Base-by-base conservation (phyloP, 2,329 filamentous ascomycete genomes). In the Fusarium zealandicum region DNA sequence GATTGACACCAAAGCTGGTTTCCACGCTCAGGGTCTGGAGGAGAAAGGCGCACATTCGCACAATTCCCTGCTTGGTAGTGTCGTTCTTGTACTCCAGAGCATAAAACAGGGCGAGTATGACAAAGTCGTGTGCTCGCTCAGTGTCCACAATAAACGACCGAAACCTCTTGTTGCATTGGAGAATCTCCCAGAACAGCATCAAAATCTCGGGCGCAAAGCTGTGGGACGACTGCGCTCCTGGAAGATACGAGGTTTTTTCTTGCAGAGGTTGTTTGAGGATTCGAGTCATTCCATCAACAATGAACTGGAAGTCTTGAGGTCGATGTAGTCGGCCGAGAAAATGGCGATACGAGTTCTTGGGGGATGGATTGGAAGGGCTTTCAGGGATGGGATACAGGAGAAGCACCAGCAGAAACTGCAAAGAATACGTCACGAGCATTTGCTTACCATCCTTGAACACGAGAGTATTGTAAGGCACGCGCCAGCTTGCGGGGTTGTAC, bases 101-200 rank as follows among this genome's bases (percentile, higher is more conserved):
- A 71, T 98, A 97, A 75, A 96, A 99, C 4, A 98, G 78, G 33
- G 96, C 87, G 16, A 98, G 79, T 11, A 98, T 85, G 44, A 97
- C 82, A 73, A 98, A 97, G 71, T 99, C 95, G 68, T 97, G 91
- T 0, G 90, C 91, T 47, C 93, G 83, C 69, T 95, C 92, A 0
- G 95, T 98, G 66, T 99, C 95, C 59, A 98, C 93, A 68, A 99
- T 95, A 74, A 97, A 99, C 1, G 92, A 92, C 27, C 95, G 84
- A 76, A 99, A 99, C 54, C 93, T 85, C 76, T 96, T 98, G 76
- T 99, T 99, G 81, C 93, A 97, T 74, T 99, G 95, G 5, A 95
- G 86, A 31, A 92, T 86, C 77, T 99, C 95, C 95, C 95, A 99
- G 70, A 98, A 97, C 2, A 99, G 81, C 83, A 97, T 95, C 49